Evolutionary conservation across 2,329 filamentous ascomycete species (phyloP).

Genomic region (Trichoderma asperellum): DNA sequence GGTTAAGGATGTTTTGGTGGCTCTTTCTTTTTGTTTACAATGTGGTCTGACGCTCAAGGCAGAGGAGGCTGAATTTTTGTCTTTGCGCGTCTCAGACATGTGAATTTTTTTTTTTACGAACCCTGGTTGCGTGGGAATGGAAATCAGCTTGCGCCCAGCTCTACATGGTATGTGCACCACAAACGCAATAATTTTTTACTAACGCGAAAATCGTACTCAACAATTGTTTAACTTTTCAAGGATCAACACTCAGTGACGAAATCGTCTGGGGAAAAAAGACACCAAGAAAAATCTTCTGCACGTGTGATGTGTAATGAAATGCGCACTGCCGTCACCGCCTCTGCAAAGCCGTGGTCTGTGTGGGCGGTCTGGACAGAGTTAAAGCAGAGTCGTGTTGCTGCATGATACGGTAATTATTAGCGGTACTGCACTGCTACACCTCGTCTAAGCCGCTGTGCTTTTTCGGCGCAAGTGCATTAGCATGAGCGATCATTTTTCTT

Average conservation of each 20-base stretch:
- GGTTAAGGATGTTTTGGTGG: background rate
- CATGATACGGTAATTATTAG: constrained; percentile 1
- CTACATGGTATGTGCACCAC: background rate
- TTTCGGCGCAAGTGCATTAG: constrained; percentile 21
- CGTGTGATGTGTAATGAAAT: constrained; percentile 7
- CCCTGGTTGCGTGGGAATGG: constrained; percentile 1
- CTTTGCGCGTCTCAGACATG: constrained; percentile 16
- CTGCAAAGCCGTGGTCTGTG: background rate
- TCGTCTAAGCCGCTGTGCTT: constrained; percentile 6
- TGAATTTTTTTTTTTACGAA: background rate
- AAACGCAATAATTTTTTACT: background rate
- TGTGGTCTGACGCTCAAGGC: background rate
- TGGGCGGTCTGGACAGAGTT: background rate
- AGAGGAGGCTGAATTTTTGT: background rate
- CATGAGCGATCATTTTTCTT: constrained; percentile 18
- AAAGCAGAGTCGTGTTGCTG: background rate
- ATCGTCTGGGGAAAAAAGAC: background rate
- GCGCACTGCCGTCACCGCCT: constrained; percentile 23
- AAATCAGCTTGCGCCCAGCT: constrained; percentile 3
- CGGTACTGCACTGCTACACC: too few relatives aligned
- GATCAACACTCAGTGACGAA: background rate
- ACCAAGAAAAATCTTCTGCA: background rate
- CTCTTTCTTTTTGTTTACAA: background rate
- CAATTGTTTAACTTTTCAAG: background rate
- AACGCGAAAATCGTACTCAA: background rate